phyloP scores from a whole-genome alignment of 2,329 filamentous ascomycete species.

The Clarireedia monteithiana region DNA sequence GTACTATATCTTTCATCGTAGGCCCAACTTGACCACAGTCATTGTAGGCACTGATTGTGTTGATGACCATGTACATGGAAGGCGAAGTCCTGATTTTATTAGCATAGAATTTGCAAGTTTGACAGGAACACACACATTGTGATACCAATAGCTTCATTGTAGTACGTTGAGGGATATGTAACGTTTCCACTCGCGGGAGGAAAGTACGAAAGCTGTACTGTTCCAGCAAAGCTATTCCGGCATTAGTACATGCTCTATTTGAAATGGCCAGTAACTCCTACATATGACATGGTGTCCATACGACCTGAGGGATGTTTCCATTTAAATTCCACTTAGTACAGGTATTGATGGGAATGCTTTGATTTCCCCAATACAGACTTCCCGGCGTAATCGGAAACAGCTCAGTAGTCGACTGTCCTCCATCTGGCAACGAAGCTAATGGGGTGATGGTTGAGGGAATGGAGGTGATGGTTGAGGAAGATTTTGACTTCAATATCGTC shows the following conservation, averaged over 20 bases:
- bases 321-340: conserved; percentile 7
- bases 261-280: neutral
- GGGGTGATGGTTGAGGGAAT: conserved; percentile 11
- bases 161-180: conserved; percentile 13
- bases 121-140: conserved; percentile 11
- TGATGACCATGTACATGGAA: conserved; percentile 33
- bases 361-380: conserved; percentile 11
- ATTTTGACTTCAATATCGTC: neutral
- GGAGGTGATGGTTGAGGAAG: neutral
- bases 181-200: conserved; percentile 11
- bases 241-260: neutral
- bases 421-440: neutral
- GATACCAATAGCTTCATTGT: conserved; percentile 8
- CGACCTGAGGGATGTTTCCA: neutral
- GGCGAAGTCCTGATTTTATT: conserved; percentile 29
- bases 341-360: conserved; percentile 13
- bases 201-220: conserved; percentile 16
- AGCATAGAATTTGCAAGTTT: neutral
- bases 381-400: neutral
- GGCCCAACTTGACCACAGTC: conserved; percentile 27
- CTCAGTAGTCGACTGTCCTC: neutral
- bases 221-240: conserved; percentile 14
- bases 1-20: conserved; percentile 26
- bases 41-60: conserved; percentile 31
- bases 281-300: conserved; percentile 14